Percentiles rank a stretch among this genome's conserved stretches.
Evolutionary conservation across 1,284 basidiomycete genomes (phyloP).

Genomic region (Xerocomus amazonicus): DNA sequence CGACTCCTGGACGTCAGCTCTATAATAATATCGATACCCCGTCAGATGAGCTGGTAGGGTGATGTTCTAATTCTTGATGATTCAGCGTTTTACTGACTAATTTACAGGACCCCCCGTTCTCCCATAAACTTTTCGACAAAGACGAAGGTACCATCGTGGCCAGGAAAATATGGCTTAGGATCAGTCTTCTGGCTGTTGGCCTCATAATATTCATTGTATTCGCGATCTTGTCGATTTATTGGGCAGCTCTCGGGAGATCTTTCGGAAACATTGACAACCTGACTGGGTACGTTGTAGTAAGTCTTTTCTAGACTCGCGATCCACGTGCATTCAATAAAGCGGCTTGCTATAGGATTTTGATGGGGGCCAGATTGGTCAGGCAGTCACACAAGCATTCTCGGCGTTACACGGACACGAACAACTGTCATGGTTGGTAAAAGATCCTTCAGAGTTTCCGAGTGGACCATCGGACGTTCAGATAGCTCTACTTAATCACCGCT

Average conservation of each 20-base stretch:
- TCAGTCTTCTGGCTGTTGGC: conserved; percentile 22
- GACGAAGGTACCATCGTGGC: conserved; percentile 33
- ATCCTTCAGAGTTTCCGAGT: conserved; percentile 41
- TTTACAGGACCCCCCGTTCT: conserved; percentile 31
- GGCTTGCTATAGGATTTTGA: conserved; percentile 48
- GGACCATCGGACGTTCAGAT: conserved; percentile 36
- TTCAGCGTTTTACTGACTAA: conserved; percentile 21
- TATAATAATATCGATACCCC: not conserved
- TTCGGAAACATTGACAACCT: conserved; percentile 34
- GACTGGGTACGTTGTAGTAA: conserved; percentile 38
- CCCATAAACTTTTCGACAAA: conserved; percentile 34
- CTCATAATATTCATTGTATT: conserved; percentile 31
- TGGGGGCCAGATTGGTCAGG: conserved; percentile 42
- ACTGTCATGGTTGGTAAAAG: conserved; percentile 39
- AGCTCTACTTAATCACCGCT: conserved; percentile 39
- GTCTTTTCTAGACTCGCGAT: conserved; percentile 8
- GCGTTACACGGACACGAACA: conserved; percentile 22
- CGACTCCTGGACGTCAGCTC: not conserved
- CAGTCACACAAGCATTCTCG: conserved; percentile 37
- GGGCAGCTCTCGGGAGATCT: conserved; percentile 36
- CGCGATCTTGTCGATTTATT: conserved; percentile 37
- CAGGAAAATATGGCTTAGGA: conserved; percentile 32
- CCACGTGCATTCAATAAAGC: not conserved
- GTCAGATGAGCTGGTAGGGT: conserved; percentile 12
- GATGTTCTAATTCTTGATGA: not conserved